Base-by-base conservation (phyloP, 1,139 yeast species). In the Protomyces gravidus region DNA sequence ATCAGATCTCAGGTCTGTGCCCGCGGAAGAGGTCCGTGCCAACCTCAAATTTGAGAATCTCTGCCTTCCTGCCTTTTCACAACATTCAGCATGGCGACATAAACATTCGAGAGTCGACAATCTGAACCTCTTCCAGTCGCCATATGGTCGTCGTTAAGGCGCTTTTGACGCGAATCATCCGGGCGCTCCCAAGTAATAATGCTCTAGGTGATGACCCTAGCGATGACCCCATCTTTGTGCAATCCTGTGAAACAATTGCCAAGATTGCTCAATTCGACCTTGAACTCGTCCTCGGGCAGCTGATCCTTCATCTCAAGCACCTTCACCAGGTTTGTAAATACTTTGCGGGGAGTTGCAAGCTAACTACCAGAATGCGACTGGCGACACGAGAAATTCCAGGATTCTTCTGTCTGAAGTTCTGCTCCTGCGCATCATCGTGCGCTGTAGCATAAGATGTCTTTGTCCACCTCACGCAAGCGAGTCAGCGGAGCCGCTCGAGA, bases 91-190 rank as follows among this genome's bases (percentile, higher is more conserved):
- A 30, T 30, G 36, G 36, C 36, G 13, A 13, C 5, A 1, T 30
- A 30, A 7, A 13, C 36, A 30, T 15, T 30, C 36, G 36, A 5
- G n/a, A n/a, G n/a, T n/a, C n/a, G n/a, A n/a, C n/a, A n/a, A n/a
- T 28, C 32, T 28, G 13, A 28, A 28, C 13, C 32, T 9, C 7
- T 36, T 5, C 42, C 42, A 4, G 9, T 36, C 42, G 9, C 21
- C 42, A 36, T n/a, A 36, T 36, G 42, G 42, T 36, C 17, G 42
- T 36, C 42, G 42, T 36, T 23, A 36, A 36, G 42, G 42, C 42
- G 21, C 42, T 36, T 13, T 17, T 36, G 42, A 36, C 42, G 11
- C 42, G 42, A 19, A 36, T 36, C 23, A 23, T 36, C 42, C 7
- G 21, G 5, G 42, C 42, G 42, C 42, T 36, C 9, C 42, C 42